These are phyloP conservation scores for Aquanectria penicillioides DNA, from an alignment of 2,329 filamentous ascomycete genomes.

Conservation along the genomic window DNA sequence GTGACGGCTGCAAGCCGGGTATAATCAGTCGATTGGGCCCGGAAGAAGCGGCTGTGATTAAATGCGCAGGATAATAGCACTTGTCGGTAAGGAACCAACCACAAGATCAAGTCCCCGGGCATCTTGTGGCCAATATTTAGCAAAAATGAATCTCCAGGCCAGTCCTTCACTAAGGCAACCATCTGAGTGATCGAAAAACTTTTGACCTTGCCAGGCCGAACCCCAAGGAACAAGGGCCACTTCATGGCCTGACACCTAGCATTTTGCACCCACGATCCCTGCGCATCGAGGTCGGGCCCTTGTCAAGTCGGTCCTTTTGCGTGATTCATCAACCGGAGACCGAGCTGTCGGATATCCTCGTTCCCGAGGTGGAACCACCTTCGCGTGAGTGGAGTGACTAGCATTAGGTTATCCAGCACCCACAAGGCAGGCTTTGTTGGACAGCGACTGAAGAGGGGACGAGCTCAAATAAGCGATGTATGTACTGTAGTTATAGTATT, in stretches of 20 bases:
- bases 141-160: neutral
- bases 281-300: neutral
- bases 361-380: conserved; percentile 17
- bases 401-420: conserved; percentile 17
- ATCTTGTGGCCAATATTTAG: conserved; percentile 3
- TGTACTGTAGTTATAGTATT: neutral
- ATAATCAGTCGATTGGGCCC: neutral
- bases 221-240: neutral
- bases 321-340: conserved; percentile 7
- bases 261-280: neutral
- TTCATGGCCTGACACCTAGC: conserved; percentile 11
- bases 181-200: neutral
- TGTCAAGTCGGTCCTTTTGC: conserved; percentile 19
- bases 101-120: neutral
- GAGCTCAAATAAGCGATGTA: too few species aligned
- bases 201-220: neutral
- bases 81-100: neutral
- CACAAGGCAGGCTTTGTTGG: neutral
- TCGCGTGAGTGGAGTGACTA: conserved; percentile 12
- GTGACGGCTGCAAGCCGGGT: too few species aligned
- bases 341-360: conserved; percentile 13
- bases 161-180: neutral
- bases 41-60: neutral
- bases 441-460: too few species aligned
- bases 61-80: neutral